phyloP scores from a whole-genome alignment of 1,284 basidiomycete genomes.

The Gastroboletus turbinatus region DNA sequence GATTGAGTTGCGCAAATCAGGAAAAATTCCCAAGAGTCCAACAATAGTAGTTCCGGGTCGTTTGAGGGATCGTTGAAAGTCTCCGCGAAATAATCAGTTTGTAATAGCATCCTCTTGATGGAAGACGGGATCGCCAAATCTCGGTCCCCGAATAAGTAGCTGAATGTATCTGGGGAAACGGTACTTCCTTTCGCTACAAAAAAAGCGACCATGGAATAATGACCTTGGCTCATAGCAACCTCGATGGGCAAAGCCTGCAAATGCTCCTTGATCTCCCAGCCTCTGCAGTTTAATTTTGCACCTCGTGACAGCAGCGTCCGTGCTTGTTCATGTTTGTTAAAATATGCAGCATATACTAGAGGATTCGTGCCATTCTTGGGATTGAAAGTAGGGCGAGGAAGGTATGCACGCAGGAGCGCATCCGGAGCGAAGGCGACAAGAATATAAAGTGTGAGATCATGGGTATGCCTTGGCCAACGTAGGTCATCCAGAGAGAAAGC shows the following conservation, averaged over 20 bases:
- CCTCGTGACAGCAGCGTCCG: background rate
- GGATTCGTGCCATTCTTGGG: background rate
- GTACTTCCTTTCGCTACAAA: background rate
- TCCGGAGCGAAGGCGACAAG: background rate
- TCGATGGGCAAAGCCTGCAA: background rate
- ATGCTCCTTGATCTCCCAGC: background rate
- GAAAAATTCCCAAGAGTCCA: too few species aligned
- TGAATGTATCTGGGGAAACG: background rate
- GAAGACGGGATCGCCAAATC: too few species aligned
- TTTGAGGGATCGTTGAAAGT: too few species aligned
- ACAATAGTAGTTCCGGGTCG: too few species aligned
- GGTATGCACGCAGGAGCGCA: background rate
- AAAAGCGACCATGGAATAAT: background rate
- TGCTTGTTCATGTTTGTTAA: background rate
- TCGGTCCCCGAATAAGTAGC: background rate
- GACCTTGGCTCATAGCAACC: background rate
- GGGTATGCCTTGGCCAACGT: background rate
- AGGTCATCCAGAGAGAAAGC: background rate
- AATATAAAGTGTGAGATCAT: background rate
- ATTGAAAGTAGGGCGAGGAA: background rate
- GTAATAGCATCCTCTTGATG: too few species aligned
- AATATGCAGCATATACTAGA: background rate
- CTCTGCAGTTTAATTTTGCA: background rate
- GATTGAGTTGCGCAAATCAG: too few species aligned
- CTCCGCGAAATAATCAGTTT: background rate